Base-by-base conservation (phyloP, 441 rosid genomes). In the Pelargonium cotyledonis region DNA sequence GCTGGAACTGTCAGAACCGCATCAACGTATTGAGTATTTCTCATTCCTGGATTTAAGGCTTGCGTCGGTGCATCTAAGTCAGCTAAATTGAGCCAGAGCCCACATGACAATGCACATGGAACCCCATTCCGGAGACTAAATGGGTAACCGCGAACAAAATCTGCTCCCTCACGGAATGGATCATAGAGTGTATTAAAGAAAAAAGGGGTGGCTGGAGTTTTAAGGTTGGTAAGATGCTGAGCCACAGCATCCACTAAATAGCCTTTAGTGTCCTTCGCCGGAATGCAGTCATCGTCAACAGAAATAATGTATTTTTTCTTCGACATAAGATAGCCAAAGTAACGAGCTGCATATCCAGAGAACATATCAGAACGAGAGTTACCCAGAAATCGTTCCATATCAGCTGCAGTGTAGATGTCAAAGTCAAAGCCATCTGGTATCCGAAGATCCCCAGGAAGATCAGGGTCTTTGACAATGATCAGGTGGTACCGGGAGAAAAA, bases 81-180 rank as follows among this genome's bases (percentile, higher is more conserved):
- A 14, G 99, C 94, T 16, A 94, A 66, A 75, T 91, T 89, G 73
- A 89, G 94, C 99, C 99, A 94, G 47, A 91, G 89, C 18, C 99
- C 99, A 80, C 94, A 89, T 3, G 99, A 94, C 23, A 91, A 80
- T 63, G 88, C 91, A 83, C 96, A 88, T 12, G 81, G 72, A 40
- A 89, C 95, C 69, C 99, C 99, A 51, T 73, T 87, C 67, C 97
- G 78, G 51, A 94, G 86, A 76, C 99, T 91, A 75, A 94, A 94
- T 47, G 99, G 99, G 73, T 94, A 94, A 18, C 99, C 99, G 51
- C 99, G 97, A 47, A 94, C 99, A 65, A 91, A 94, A 83, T 94
- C 99, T 11, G 91, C 87, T 73, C 97, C 99, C 68, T 88, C 79
- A 1, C 86, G 67, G 18, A 68, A 91, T 67, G 99, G 97, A 68